These are phyloP conservation scores for Calonectria pseudoturangicola DNA, from an alignment of 2,329 filamentous ascomycete species.

Conservation along the genomic window DNA sequence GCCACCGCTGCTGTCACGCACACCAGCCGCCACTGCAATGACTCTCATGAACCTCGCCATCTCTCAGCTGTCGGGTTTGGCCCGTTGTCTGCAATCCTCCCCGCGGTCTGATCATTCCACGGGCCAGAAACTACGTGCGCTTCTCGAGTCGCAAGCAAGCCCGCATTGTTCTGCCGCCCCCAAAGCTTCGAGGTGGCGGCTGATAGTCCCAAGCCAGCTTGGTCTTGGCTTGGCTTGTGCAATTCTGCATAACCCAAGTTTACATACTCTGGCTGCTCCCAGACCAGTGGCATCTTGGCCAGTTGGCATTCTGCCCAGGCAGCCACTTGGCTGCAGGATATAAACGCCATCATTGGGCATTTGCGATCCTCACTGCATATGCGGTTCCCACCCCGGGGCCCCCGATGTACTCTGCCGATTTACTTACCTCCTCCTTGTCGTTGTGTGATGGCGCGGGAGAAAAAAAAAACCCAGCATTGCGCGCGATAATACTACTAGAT, in stretches of 20 bases:
- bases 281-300: conserved; percentile 10
- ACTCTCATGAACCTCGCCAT: neutral
- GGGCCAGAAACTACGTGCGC: conserved; percentile 1
- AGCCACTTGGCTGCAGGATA: conserved; percentile 13
- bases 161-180: neutral
- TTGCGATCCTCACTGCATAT: conserved; percentile 20
- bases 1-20: neutral
- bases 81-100: neutral
- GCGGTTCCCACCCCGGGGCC: conserved; percentile 12
- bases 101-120: neutral
- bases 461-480: conserved; percentile 10
- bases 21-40: neutral
- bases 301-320: conserved; percentile 18
- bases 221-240: conserved; percentile 7
- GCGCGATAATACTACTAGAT: conserved; percentile 23
- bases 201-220: conserved; percentile 12
- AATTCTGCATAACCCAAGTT: conserved; percentile 5
- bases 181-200: conserved; percentile 15
- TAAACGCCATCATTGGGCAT: conserved; percentile 16
- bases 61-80: neutral
- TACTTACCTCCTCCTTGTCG: conserved; percentile 3
- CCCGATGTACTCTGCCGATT: conserved; percentile 20
- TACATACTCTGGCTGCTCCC: neutral
- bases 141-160: neutral
- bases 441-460: neutral